phyloP scores from a whole-genome alignment of 495 filamentous ascomycete genomes.

The Aspergillus campestris region DNA sequence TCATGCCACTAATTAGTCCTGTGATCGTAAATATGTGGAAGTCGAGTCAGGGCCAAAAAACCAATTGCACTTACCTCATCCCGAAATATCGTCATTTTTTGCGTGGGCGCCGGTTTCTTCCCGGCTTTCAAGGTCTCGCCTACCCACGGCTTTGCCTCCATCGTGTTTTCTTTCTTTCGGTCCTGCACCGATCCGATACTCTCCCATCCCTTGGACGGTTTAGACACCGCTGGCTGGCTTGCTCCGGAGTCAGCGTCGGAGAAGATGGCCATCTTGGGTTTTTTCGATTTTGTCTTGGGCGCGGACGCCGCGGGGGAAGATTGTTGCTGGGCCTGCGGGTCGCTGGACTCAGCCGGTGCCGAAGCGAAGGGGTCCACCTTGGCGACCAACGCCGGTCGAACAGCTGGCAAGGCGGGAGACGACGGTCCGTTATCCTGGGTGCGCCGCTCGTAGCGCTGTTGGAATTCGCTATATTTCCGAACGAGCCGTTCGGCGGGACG shows the following conservation, averaged over 20 bases:
- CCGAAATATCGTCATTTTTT: conserved; percentile 89
- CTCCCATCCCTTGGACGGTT: conserved; percentile 71
- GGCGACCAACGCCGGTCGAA: conserved; percentile 75
- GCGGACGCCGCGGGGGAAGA: conserved; percentile 34
- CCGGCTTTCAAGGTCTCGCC: conserved; percentile 85
- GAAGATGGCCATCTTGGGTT: conserved; percentile 86
- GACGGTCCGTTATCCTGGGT: conserved; percentile 58
- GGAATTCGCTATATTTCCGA: conserved; percentile 86
- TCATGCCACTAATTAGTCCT: conserved; percentile 87
- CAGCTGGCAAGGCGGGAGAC: conserved; percentile 76
- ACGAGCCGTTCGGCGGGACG: conserved; percentile 70
- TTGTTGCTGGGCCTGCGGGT: conserved; percentile 58
- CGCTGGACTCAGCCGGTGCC: conserved; percentile 28
- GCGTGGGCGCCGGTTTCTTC: conserved; percentile 61
- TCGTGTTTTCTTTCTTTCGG: conserved; percentile 85
- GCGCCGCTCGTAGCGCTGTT: conserved; percentile 59
- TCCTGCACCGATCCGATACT: conserved; percentile 78
- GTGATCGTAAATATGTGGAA: conserved; percentile 77
- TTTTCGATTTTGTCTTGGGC: conserved; percentile 51
- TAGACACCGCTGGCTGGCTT: conserved; percentile 36
- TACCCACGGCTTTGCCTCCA: conserved; percentile 83
- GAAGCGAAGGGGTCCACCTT: conserved; percentile 75
- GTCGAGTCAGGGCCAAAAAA: conserved; percentile 24
- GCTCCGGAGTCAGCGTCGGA: conserved; percentile 54
- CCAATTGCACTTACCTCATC: conserved; percentile 72